These are phyloP conservation scores for Penicillium sp. DNA, from an alignment of 2,329 filamentous ascomycete genomes.

Conservation along the genomic window DNA sequence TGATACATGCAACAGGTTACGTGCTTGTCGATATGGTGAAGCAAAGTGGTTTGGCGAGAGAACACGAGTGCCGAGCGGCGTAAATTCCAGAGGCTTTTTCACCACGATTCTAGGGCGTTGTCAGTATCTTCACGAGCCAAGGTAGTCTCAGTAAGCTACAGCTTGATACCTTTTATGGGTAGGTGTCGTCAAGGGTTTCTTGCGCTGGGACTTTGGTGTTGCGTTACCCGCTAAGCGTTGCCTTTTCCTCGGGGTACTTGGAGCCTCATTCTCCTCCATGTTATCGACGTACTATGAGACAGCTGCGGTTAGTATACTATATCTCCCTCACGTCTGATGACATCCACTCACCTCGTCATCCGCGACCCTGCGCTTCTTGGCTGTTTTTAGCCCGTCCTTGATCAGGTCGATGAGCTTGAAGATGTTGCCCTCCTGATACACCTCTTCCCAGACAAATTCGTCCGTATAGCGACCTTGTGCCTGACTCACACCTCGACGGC, in stretches of 20 bases:
- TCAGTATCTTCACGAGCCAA: neutral
- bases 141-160: neutral
- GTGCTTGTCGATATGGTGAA: conserved; percentile 84
- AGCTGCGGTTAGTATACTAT: conserved; percentile 10
- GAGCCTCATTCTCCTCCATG: conserved; percentile 33
- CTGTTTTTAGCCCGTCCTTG: conserved; percentile 59
- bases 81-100: conserved; percentile 91
- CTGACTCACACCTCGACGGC: conserved; percentile 81
- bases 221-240: conserved; percentile 47
- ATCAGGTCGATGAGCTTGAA: conserved; percentile 62
- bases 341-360: conserved; percentile 35
- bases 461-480: conserved; percentile 85
- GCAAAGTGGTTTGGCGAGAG: conserved; percentile 70
- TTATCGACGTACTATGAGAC: conserved; percentile 34
- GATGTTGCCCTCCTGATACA: conserved; percentile 65
- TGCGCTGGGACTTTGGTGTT: conserved; percentile 41
- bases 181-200: conserved; percentile 53
- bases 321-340: neutral
- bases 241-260: conserved; percentile 54
- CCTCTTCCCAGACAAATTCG: conserved; percentile 85
- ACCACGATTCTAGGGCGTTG: conserved; percentile 53
- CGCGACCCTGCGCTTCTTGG: conserved; percentile 50
- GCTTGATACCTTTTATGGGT: conserved; percentile 54
- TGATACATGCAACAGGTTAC: conserved; percentile 85
- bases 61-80: conserved; percentile 81